Base-by-base conservation (phyloP, 2,329 filamentous ascomycete species). In the Xylaria sp. region DNA sequence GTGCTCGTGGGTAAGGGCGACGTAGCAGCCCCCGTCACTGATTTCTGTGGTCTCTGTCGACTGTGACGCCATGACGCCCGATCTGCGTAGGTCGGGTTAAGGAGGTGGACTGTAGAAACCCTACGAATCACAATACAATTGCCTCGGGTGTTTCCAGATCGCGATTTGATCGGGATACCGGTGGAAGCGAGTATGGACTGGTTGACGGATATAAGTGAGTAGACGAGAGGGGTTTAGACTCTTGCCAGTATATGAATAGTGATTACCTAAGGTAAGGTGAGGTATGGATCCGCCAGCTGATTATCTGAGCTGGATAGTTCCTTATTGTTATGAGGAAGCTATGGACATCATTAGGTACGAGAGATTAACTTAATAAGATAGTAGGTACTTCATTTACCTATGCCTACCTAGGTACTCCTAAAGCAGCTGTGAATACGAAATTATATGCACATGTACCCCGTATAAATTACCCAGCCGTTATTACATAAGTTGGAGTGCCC, bases 1-100 rank as follows among this genome's bases (percentile, higher is more conserved):
- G 48, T 82, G 78, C 41, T 86, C 80, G 68, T 89, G 81, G 3
- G 92, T 94, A 9, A 97, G 84, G 59, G 87, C 88, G 46, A 94
- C 91, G 78, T 90, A 88, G 77, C 90, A 89, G 55, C 78, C 80
- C 12, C 83, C 82, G 53, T 86, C 83, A 30, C 80, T 76, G 23
- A 84, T 68, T 68, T 86, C 81, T 77, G 79, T 76, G 20, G 84
- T 68, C 69, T 86, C 81, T 77, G 79, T 81, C 13, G 70, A 65
- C 23, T 77, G 72, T 18, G 76, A 62, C 34, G 70, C 72, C 73
- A 77, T 78, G 55, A 28, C 60, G 52, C 9, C 58, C 18, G 4
- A 25, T 13, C 25, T n/a, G 28, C 32, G 30, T n/a, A 9, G n/a
- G 32, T 15, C 13, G 18, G 52, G 15, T 23, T 20, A 8, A n/a